A percentile compares a stretch with the other conserved stretches of the same genome.
phyloP scores from a whole-genome alignment of 2,329 filamentous ascomycete species.

The Boeremia lycopersici region DNA sequence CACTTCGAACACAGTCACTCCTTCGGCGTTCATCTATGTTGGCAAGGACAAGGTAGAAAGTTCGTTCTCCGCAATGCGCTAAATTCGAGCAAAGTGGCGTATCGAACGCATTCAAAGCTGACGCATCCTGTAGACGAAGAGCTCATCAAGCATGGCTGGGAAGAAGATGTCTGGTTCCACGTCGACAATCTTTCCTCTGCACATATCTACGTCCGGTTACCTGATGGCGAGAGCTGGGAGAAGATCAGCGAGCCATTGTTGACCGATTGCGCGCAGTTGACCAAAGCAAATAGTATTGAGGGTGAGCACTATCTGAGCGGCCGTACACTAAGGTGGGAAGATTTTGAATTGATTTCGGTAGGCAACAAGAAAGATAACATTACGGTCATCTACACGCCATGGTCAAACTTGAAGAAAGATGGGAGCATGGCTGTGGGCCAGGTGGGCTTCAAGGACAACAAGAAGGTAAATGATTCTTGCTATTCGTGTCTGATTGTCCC shows the following conservation, averaged over 20 bases:
- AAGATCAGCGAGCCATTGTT: slow-evolving; percentile 75
- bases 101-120: not conserved
- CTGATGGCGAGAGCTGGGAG: slow-evolving; percentile 82
- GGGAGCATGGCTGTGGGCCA: slow-evolving; percentile 95
- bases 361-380: slow-evolving; percentile 99
- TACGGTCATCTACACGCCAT: slow-evolving; percentile 95
- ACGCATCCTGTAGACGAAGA: slow-evolving; percentile 75
- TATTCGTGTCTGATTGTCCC: not conserved
- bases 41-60: slow-evolving; percentile 99
- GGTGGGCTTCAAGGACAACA: slow-evolving; percentile 89
- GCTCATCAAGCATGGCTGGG: slow-evolving; percentile 90
- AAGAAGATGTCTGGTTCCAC: slow-evolving; percentile 98
- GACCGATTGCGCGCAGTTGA: slow-evolving; percentile 91
- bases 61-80: slow-evolving; percentile 54
- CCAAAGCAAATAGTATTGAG: slow-evolving; percentile 98
- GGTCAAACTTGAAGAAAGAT: slow-evolving; percentile 94
- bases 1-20: slow-evolving; percentile 81
- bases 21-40: slow-evolving; percentile 88
- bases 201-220: slow-evolving; percentile 90
- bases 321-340: no score
- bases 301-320: slow-evolving; percentile 52
- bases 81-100: not conserved
- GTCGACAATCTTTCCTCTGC: slow-evolving; percentile 96
- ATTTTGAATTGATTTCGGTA: slow-evolving; percentile 41
- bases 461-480: slow-evolving; percentile 57